Evolutionary conservation across 176 grass and related monocot species (phyloP).

Genomic region (Aegilops bicornis): DNA sequence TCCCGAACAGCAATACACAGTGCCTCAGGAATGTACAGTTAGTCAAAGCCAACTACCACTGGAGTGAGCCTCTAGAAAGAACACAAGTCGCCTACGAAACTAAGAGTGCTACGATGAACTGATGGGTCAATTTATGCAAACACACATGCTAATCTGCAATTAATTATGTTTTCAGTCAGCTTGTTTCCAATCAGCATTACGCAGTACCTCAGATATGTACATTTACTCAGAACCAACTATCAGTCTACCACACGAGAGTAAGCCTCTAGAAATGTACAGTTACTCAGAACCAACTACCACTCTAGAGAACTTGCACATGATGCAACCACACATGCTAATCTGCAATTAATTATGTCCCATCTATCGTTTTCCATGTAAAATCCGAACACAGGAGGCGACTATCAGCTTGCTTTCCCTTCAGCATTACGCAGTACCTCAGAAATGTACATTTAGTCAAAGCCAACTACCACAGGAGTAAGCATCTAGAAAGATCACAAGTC

Average conservation of each 20-base stretch:
- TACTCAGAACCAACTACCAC: neutral
- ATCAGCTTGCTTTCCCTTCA: neutral
- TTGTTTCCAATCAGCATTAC: too few relatives aligned
- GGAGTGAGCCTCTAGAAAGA: neutral
- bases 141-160: too few relatives aligned
- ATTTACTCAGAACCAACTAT: slow-evolving; percentile 28
- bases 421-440: slow-evolving; percentile 1
- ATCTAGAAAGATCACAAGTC: neutral
- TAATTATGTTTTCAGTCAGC: too few relatives aligned
- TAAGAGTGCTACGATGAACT: too few relatives aligned
- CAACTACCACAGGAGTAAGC: neutral
- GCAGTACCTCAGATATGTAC: neutral
- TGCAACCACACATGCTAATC: neutral
- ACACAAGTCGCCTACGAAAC: neutral
- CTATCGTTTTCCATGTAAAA: slow-evolving; percentile 16
- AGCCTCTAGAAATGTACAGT: too few relatives aligned
- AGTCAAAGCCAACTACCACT: slow-evolving; percentile 38
- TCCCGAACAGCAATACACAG: slow-evolving; percentile 10
- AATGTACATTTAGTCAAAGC: slow-evolving; percentile 31
- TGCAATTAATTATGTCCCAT: neutral
- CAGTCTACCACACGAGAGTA: neutral
- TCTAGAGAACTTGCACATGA: neutral
- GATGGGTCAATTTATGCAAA: too few relatives aligned
- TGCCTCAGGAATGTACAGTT: neutral
- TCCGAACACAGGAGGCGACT: slow-evolving; percentile 9